Conservation (phyloP, 202 grass and related monocot genomes). For the Panicum hallii region DNA sequence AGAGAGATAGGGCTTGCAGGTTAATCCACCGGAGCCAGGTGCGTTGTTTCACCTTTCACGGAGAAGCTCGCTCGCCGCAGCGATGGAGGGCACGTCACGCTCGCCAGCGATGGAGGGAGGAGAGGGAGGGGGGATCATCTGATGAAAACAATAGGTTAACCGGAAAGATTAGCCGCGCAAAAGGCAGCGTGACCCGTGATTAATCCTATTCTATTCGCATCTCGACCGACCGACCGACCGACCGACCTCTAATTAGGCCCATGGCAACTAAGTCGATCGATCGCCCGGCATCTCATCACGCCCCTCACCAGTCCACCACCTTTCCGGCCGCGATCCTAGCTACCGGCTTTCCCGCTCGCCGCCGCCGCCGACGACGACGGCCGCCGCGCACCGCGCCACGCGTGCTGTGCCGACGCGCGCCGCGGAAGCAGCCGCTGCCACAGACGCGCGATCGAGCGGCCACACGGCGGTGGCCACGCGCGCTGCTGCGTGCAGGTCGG, state of each 20-base stretch:
- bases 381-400: too few species aligned
- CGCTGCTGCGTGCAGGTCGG: too few species aligned
- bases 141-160: slow-evolving; percentile 31
- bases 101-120: neutral
- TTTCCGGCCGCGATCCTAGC: too few species aligned
- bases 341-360: too few species aligned
- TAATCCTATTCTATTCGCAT: slow-evolving; percentile 1
- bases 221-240: neutral
- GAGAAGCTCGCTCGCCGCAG: slow-evolving; percentile 2
- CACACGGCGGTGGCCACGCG: too few species aligned
- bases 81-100: neutral
- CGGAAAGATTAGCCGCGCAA: neutral
- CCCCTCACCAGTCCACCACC: too few species aligned
- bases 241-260: neutral
- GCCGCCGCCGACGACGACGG: too few species aligned
- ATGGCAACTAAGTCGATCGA: neutral
- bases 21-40: neutral
- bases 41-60: neutral
- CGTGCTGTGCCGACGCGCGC: too few species aligned
- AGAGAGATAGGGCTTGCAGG: neutral
- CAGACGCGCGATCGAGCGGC: too few species aligned
- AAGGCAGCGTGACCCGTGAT: neutral
- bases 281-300: too few species aligned
- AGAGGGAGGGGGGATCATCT: neutral
- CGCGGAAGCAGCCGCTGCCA: too few species aligned